These are phyloP conservation scores for Eimeria falciformis DNA, from an alignment of 169 alveolate species.

Conservation along the genomic window DNA sequence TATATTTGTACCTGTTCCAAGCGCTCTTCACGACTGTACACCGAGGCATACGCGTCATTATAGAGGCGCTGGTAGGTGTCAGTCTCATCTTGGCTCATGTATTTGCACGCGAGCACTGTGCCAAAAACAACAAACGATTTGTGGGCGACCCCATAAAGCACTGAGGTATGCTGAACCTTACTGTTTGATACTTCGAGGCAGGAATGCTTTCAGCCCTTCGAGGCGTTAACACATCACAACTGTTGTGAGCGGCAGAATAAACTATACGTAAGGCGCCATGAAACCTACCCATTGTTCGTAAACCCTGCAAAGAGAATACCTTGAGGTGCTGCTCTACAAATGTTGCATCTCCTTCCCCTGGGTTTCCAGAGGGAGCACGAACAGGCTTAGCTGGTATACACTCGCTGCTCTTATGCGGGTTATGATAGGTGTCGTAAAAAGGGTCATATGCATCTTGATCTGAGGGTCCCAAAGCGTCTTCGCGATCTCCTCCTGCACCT, in stretches of 20 bases:
- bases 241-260: too few relatives aligned
- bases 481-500: background rate
- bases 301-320: slow-evolving; percentile 65
- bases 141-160: too few relatives aligned
- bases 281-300: slow-evolving; percentile 63
- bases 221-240: too few relatives aligned
- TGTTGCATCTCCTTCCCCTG: background rate
- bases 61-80: slow-evolving; percentile 71
- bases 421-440: background rate
- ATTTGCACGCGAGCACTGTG: slow-evolving; percentile 57
- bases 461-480: background rate
- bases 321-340: slow-evolving; percentile 71
- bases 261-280: background rate
- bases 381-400: too few relatives aligned
- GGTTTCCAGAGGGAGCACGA: background rate
- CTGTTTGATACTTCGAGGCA: too few relatives aligned
- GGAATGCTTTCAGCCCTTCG: too few relatives aligned
- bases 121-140: background rate
- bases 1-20: slow-evolving; percentile 79
- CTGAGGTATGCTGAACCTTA: too few relatives aligned
- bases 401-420: background rate
- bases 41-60: slow-evolving; percentile 74
- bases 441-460: background rate
- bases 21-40: slow-evolving; percentile 85
- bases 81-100: slow-evolving; percentile 66